phyloP scores from a whole-genome alignment of 139 green algal genomes.

The Diplosphaera chodatii region DNA sequence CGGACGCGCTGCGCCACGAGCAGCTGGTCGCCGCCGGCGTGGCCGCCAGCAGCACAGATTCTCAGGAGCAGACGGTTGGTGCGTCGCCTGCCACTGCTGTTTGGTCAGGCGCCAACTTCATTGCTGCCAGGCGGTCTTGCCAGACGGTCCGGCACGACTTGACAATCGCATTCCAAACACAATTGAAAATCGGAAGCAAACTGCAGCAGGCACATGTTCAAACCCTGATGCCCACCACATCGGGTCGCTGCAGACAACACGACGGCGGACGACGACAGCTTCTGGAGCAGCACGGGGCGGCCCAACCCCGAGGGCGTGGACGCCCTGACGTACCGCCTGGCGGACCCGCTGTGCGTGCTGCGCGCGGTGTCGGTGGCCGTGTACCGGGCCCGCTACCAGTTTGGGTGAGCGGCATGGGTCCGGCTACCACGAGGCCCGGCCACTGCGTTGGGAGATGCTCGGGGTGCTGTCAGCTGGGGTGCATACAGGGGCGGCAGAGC shows the following conservation, averaged over 20 bases:
- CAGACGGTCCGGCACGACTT: too few species aligned
- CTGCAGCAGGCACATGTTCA: too few species aligned
- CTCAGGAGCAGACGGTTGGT: not conserved
- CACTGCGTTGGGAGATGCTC: too few species aligned
- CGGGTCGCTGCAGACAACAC: not conserved
- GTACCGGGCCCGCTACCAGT: conserved; percentile 16
- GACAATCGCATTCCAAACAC: too few species aligned
- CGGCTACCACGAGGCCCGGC: too few species aligned
- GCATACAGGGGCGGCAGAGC: too few species aligned
- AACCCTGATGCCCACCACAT: not conserved
- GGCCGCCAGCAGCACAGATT: not conserved
- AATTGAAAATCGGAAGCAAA: too few species aligned
- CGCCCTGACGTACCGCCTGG: conserved; percentile 13
- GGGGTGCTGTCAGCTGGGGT: too few species aligned
- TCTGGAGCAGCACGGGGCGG: not conserved
- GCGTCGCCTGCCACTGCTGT: too few species aligned
- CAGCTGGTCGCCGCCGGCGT: not conserved
- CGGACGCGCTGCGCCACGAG: not conserved
- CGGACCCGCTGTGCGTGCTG: conserved; percentile 15
- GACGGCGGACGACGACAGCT: not conserved
- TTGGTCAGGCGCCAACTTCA: too few species aligned
- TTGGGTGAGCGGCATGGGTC: too few species aligned
- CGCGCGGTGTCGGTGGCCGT: conserved; percentile 8
- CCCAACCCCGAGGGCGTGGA: not conserved
- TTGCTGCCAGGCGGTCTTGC: too few species aligned